phyloP scores from a whole-genome alignment of 129 eudicot species.

The Mikania micrantha region DNA sequence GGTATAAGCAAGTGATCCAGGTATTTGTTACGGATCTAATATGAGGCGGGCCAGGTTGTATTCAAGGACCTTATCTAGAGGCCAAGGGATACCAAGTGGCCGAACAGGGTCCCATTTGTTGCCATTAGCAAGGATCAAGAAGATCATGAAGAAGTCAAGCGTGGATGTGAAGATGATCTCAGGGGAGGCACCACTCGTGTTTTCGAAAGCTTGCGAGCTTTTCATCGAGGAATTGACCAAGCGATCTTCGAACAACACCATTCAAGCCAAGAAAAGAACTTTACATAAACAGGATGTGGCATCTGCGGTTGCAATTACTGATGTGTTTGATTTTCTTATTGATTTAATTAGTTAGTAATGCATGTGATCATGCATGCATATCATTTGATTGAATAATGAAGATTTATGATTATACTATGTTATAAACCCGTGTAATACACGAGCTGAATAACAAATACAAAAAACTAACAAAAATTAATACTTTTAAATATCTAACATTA shows the following conservation, averaged over 20 bases:
- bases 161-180: constrained; percentile 81
- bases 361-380: not conserved
- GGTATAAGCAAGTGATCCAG: no score
- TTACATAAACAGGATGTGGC: constrained; percentile 70
- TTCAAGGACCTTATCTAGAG: constrained; percentile 54
- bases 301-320: constrained; percentile 65
- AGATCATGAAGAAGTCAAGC: constrained; percentile 76
- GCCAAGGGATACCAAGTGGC: constrained; percentile 49
- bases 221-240: constrained; percentile 62
- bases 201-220: constrained; percentile 71
- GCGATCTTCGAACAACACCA: constrained; percentile 55
- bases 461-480: no score
- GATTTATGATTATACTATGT: no score
- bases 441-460: no score
- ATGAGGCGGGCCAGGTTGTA: constrained; percentile 71
- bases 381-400: no score
- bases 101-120: constrained; percentile 63
- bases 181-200: constrained; percentile 74
- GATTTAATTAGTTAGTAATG: constrained; percentile 29
- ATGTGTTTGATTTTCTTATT: constrained; percentile 67
- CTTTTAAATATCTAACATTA: no score
- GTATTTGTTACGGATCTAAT: not conserved
- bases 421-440: no score
- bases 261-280: constrained; percentile 63
- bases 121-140: constrained; percentile 81